Base-by-base conservation (phyloP, 352 stramenopile genomes). In the Peronospora farinosa region DNA sequence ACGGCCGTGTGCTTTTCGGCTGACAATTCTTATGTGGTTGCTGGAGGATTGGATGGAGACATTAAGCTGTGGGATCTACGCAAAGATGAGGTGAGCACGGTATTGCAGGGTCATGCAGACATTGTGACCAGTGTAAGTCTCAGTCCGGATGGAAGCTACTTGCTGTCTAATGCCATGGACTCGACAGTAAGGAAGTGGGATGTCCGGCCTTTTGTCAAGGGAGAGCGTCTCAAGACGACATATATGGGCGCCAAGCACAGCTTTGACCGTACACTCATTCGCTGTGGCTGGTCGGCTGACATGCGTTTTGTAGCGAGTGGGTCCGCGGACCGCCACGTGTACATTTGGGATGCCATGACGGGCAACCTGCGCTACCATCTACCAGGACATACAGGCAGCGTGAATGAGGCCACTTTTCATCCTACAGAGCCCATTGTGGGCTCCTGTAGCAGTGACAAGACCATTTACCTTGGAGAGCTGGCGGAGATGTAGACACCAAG, bases 141-240 rank as follows among this genome's bases (percentile, higher is more conserved):
- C 3, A 97, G 93, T 71, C 92, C 92, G 2, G 88, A 97, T 65
- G 88, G 90, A 37, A 96, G 78, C 48, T 87, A 89, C 51, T 55
- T 98, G 46, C 75, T 98, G 27, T 96, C 84, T 15, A 98, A 98
- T 64, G 86, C 78, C 11, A 98, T 98, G 93, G 95, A 98, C 73
- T 77, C 72, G 17, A 96, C 81, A 0, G 57, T 98, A 36, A 72
- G 79, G 46, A 86, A 85, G 51, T 98, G 93, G 93, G 93, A 98
- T 63, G 74, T 98, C 48, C 80, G 89, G 9, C 89, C 92, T 9
- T 98, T 89, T 44, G 76, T 86, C n/a, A 67, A 60, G 39, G 69
- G 69, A 19, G 63, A 68, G 23, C 77, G 78, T 23, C 65, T 82
- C 36, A 70, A 76, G 43, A 82, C 53, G 27, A 74, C 69, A 35